Base-by-base conservation (phyloP, 75 land plant species). In the Ceratopteris richardii region DNA sequence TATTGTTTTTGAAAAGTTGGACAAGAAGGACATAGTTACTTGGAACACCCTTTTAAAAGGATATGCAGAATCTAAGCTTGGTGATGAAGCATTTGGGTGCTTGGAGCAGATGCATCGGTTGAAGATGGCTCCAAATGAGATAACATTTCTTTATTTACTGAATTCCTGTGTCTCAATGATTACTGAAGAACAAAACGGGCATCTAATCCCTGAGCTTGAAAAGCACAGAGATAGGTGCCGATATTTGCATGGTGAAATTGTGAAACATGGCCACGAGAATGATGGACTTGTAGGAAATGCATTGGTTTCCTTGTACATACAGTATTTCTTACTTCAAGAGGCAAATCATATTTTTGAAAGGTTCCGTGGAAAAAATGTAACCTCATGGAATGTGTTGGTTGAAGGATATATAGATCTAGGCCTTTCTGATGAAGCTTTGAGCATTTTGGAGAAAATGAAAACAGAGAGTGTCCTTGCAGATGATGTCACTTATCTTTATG, bases 321-420 rank as follows among this genome's bases (percentile, higher is more conserved):
- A 56, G 50, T 70, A 60, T 33, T 47, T 51, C 23, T 52, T 46
- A 12, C 36, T 70, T 39, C 17, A 29, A 18, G 52, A 70, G 47
- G 73, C 73, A 50, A 30, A 43, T 29, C 24, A 44, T 33, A 48
- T 70, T 13, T 70, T 70, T 47, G 43, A 65, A 7, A 53, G 31
- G 25, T 39, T 70, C 26, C 29, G 18, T n/a, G 50, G 18, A 19
- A 60, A 30, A 48, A 50, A 66, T 47, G 29, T 42, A 21, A 18
- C 56, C 41, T 70, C 73, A 7, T 70, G 73, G 73, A 70, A 66
- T 65, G 51, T 60, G 55, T 54, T 70, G 39, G 66, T 70, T 31
- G 69, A 53, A 70, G 58, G 59, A 29, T 70, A 29, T 24, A 23
- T 14, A 4, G 54, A 52, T 4, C 27, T 24, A 24, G 54, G 54